Conservation (phyloP, 257 asterid species). For the Penstemon barbatus region DNA sequence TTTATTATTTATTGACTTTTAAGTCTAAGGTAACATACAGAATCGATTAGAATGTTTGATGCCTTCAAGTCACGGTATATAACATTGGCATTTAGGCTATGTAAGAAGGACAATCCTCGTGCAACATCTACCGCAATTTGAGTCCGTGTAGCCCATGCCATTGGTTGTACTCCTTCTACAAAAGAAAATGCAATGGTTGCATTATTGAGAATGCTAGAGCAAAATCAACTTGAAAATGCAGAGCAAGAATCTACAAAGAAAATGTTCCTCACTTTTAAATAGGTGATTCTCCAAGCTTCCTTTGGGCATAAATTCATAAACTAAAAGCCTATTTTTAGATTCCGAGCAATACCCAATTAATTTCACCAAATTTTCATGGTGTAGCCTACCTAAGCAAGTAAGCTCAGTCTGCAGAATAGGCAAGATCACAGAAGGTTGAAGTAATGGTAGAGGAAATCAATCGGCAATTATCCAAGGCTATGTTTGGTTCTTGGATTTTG, state of each 20-base stretch:
- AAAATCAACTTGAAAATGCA: background rate
- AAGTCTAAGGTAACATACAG: conserved; percentile 38
- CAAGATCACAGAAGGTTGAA: background rate
- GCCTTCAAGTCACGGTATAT: conserved; percentile 73
- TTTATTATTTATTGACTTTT: background rate
- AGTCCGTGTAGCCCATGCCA: conserved; percentile 62
- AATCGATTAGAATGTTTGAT: conserved; percentile 62
- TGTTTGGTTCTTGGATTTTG: too few relatives aligned
- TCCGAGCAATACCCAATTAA: too few relatives aligned
- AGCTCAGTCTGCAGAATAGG: too few relatives aligned
- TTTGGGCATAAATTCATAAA: too few relatives aligned
- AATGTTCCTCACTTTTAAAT: background rate
- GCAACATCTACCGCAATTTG: conserved; percentile 62
- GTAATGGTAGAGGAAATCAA: too few relatives aligned
- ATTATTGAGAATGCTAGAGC: too few relatives aligned
- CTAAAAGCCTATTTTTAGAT: too few relatives aligned
- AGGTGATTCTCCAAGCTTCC: too few relatives aligned
- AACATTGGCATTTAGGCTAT: conserved; percentile 55
- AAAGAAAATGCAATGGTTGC: background rate
- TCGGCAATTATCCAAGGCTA: too few relatives aligned
- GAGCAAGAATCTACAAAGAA: background rate
- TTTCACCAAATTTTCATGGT: too few relatives aligned
- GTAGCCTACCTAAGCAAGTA: too few relatives aligned
- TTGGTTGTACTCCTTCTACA: conserved; percentile 60
- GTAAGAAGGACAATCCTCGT: conserved; percentile 60